Evolutionary conservation across 805 yeast species (phyloP), one percentile per base, ranked within the genome.

Genomic region (Zygosaccharomyces bisporus): DNA sequence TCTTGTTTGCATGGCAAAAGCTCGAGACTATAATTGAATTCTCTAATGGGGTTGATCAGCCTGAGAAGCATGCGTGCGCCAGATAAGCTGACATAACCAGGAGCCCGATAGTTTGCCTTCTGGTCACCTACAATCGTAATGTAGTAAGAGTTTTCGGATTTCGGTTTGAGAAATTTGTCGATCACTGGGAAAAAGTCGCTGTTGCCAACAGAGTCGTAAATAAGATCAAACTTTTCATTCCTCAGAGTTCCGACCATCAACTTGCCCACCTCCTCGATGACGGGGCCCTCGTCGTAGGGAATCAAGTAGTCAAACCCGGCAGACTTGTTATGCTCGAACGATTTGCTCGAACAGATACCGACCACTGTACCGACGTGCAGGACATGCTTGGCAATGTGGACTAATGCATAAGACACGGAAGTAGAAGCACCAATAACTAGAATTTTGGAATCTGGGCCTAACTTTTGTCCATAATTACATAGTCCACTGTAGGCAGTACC

Each of bases 401-500:
- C 67, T 3, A 74, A 69, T 47, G 69, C 72, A 21, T 72, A 58
- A 17, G 90, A 89, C 12, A 83, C 89, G 10, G 81, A 66, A 1
- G 95, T 80, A 6, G 85, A 81, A 19, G 84, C 91, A 30, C 95
- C 95, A 37, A 84, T 67, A 16, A 86, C 72, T 38, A 85, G 68
- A 3, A 83, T 76, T 46, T 71, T 74, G 4, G 78, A 68, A 12
- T 67, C 64, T 8, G 69, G 68, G 30, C 66, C 68, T 16, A 76
- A 64, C 25, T 63, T 60, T 45, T 70, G 68, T 3, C 59, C 58
- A 20, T 55, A 52, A 5, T 55, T 46, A 6, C 59, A 57, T 23
- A 74, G 59, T 39, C 71, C 64, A 12, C 53, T 58, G 51, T 57
- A 71, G 0, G 91, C 90, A 3, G 95, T 82, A 14, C 79, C 77